phyloP scores from a whole-genome alignment of 306 rosid species.

The Prunus mongolica region DNA sequence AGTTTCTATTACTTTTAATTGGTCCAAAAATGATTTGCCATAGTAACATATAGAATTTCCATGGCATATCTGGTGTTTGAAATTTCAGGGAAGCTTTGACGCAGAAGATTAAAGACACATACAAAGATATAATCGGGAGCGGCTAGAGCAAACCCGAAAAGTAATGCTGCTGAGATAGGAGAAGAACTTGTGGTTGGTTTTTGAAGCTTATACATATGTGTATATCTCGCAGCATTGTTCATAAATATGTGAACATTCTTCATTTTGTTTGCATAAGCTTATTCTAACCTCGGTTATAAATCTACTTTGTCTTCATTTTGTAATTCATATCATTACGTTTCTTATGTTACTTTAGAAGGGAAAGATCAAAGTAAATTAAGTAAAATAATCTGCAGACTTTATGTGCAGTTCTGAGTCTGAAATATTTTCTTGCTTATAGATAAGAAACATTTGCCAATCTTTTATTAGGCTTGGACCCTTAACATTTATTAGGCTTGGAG shows the following conservation, averaged over 20 bases:
- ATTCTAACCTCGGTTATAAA: constrained; percentile 28
- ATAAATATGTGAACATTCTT: constrained; percentile 29
- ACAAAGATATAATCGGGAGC: constrained; percentile 65
- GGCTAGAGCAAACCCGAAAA: constrained; percentile 36
- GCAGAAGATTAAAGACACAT: constrained; percentile 53
- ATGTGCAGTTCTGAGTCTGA: too few relatives aligned
- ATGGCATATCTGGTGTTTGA: constrained; percentile 1
- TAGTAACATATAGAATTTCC: neutral
- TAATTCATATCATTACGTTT: constrained; percentile 14
- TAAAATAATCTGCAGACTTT: neutral
- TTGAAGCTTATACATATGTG: constrained; percentile 12
- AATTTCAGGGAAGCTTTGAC: constrained; percentile 67
- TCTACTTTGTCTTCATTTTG: constrained; percentile 27
- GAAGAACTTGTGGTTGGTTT: constrained; percentile 18
- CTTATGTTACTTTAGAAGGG: neutral
- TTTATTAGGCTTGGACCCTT: neutral
- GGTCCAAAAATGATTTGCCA: neutral
- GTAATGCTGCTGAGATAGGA: constrained; percentile 35
- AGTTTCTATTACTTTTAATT: neutral
- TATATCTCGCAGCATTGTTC: constrained; percentile 34
- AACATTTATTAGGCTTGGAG: neutral
- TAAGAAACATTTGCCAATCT: neutral
- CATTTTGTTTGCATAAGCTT: constrained; percentile 36
- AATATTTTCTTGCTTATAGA: too few relatives aligned
- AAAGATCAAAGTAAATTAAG: neutral